Base-by-base conservation (phyloP, 257 asterid genomes). In the Misopates orontium region DNA sequence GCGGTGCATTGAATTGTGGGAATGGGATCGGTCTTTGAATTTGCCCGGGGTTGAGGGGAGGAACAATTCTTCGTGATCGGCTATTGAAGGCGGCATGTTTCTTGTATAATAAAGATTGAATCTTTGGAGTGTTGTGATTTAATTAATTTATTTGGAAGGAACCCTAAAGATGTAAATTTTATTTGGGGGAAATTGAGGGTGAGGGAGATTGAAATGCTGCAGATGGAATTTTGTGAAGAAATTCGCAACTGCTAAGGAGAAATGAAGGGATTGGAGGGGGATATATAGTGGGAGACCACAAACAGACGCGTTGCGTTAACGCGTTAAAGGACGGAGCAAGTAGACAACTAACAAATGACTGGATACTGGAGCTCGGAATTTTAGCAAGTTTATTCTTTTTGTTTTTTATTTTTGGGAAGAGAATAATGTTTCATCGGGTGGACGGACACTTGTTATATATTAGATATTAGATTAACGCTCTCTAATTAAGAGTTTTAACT, bases 41-140 rank as follows among this genome's bases (percentile, higher is more conserved):
- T 89, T 86, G 0, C 93, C 96, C 25, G 96, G 96, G 20, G 89
- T 86, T 0, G 91, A 81, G 0, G 95, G 95, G 31, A 82, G 90
- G 50, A 78, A 86, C 67, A 78, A 28, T 44, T 79, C 91, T 10
- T 86, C 82, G 25, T 85, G 42, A 36, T 36, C 82, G 17, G 75
- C 79, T 68, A 76, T 28, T 7, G 36, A 7, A 1, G 81, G 69
- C 64, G 87, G 86, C 89, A 84, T 87, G 58, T 62, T 72, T 28
- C 7, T 28, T 28, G 7, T 28, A 28, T 28, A 28, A 28, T 28
- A 28, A 28, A 28, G 7, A 28, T 28, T 28, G 8, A 73, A 18
- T 17, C 18, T 51, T 9, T 51, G 23, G 10, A 51, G 7, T 28
- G 36, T 2, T 51, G 3, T 51, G 56, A 1, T 51, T 51, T 18